A percentile compares a stretch with the other conserved stretches of the same genome.
Conservation (phyloP, 2,329 filamentous ascomycete species). For the Chaetomiaceae sp. region DNA sequence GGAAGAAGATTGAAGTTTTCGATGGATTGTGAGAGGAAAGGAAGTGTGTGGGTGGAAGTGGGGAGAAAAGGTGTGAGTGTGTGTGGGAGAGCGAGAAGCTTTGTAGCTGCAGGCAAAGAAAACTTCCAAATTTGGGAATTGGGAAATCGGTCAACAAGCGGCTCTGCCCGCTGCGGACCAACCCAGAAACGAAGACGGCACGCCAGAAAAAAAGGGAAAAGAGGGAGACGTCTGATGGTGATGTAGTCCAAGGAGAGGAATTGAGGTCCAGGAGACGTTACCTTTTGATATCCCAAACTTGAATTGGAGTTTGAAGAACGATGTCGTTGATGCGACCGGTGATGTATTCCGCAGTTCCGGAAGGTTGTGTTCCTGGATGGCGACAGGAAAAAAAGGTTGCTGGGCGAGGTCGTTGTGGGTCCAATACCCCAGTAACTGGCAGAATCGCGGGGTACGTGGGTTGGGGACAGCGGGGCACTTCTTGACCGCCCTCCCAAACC, state of each 20-base stretch:
- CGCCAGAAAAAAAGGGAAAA: neutral
- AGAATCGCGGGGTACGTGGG: slow-evolving; percentile 23
- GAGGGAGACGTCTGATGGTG: neutral
- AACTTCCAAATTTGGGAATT: neutral
- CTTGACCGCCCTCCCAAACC: slow-evolving; percentile 18
- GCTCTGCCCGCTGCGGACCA: neutral
- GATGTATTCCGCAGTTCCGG: no score
- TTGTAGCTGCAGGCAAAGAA: neutral
- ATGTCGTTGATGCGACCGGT: no score
- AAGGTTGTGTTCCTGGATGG: neutral
- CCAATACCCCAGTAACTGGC: slow-evolving; percentile 5
- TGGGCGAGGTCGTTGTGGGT: slow-evolving; percentile 3
- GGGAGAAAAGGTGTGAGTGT: neutral
- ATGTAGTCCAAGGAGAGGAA: neutral
- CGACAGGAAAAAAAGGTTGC: slow-evolving; percentile 10
- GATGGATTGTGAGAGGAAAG: neutral
- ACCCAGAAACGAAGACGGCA: no score
- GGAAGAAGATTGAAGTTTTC: neutral
- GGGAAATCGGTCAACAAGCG: neutral
- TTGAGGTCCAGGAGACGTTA: neutral
- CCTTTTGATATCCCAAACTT: slow-evolving; percentile 9
- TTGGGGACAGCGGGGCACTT: neutral
- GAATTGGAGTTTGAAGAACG: neutral
- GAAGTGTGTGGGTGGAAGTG: no score
- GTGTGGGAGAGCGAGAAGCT: neutral